Conservation (phyloP, 2,329 filamentous ascomycete genomes). For the Aspergillus amoenus region DNA sequence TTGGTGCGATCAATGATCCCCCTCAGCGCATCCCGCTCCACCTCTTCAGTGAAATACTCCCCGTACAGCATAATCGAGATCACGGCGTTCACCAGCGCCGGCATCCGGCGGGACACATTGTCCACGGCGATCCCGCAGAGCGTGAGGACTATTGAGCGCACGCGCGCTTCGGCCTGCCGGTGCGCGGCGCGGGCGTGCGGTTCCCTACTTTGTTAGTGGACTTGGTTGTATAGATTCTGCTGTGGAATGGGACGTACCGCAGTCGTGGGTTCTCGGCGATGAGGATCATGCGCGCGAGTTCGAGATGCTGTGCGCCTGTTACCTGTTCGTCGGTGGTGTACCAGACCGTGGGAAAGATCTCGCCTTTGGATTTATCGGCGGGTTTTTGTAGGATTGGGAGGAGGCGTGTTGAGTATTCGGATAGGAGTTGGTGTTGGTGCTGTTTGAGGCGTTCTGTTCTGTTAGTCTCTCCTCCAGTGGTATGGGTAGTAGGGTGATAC, state of each 20-base stretch:
- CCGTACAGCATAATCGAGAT: conserved; percentile 21
- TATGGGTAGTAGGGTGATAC: conserved; percentile 13
- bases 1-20: conserved; percentile 19
- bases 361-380: conserved; percentile 19
- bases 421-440: not conserved
- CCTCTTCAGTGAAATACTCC: conserved; percentile 20
- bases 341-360: conserved; percentile 24
- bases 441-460: not conserved
- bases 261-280: conserved; percentile 21
- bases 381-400: conserved; percentile 16
- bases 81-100: conserved; percentile 23
- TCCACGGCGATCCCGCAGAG: conserved; percentile 21
- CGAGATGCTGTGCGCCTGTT: conserved; percentile 22
- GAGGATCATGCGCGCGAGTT: conserved; percentile 22
- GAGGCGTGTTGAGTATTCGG: not conserved
- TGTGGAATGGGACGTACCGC: conserved; percentile 6
- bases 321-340: conserved; percentile 22
- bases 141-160: conserved; percentile 20
- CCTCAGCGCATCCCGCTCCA: conserved; percentile 18
- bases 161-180: conserved; percentile 19
- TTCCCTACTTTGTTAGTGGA: not conserved
- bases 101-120: conserved; percentile 12
- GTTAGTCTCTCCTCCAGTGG: not conserved
- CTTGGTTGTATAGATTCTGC: no score
- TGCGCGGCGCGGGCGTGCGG: conserved; percentile 9